Conservation (phyloP, 257 asterid species). For the Jasminum sambac region DNA sequence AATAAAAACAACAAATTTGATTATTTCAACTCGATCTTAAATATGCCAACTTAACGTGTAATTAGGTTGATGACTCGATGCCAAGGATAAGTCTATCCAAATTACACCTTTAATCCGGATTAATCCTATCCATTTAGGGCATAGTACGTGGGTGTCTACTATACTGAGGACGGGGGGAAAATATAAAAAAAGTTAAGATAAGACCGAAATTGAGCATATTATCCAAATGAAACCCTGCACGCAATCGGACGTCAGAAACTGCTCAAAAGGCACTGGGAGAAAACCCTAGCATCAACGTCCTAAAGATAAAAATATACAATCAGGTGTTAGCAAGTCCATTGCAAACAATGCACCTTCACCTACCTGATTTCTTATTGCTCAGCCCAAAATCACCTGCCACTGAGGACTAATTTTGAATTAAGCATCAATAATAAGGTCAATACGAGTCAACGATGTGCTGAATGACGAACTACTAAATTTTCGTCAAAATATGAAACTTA, state of each 20-base stretch:
- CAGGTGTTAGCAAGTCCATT: conserved; percentile 6
- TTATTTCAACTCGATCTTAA: neutral
- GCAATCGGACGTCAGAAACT: conserved; percentile 11
- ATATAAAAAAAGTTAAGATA: neutral
- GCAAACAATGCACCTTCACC: conserved; percentile 13
- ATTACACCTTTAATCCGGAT: neutral
- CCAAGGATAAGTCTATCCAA: neutral
- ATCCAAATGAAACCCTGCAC: conserved; percentile 8
- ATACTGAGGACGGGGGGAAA: too few species aligned
- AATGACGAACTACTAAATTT: too few species aligned
- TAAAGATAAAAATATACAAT: neutral
- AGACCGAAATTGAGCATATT: neutral
- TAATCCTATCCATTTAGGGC: neutral
- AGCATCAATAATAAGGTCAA: neutral
- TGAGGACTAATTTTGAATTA: neutral
- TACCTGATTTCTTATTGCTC: neutral
- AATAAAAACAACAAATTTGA: too few species aligned
- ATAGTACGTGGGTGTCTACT: neutral
- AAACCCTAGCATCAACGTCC: neutral
- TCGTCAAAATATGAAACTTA: too few species aligned
- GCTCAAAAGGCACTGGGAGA: neutral
- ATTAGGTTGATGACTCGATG: neutral
- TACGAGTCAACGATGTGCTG: too few species aligned
- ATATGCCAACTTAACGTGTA: neutral
- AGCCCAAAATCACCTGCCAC: too few species aligned